Evolutionary conservation across 768 basidiomycete species (phyloP).

Genomic region (Mycena olivaceomarginata): DNA sequence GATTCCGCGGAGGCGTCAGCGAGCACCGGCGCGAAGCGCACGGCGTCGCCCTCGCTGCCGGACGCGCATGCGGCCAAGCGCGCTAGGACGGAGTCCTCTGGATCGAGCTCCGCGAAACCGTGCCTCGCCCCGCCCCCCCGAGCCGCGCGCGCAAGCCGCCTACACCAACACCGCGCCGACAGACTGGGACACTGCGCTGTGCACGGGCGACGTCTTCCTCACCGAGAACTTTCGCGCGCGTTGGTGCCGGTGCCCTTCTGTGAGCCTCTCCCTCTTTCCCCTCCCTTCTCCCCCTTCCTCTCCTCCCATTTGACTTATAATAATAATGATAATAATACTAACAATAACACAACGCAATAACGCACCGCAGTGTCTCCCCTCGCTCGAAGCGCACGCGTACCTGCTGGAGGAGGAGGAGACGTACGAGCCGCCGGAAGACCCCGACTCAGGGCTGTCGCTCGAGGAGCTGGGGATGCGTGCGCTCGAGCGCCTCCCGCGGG

Average conservation of each 20-base stretch:
- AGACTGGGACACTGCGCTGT: slow-evolving; percentile 57
- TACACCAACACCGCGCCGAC: slow-evolving; percentile 52
- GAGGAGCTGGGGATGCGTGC: slow-evolving; percentile 92
- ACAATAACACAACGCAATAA: not conserved
- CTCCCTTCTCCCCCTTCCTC: not conserved
- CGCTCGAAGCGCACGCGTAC: slow-evolving; percentile 72
- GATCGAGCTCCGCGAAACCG: slow-evolving; percentile 40
- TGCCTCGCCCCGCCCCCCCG: slow-evolving; percentile 77
- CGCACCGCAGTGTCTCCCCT: slow-evolving; percentile 73
- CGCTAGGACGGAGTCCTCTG: slow-evolving; percentile 22
- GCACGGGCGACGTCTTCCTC: slow-evolving; percentile 86
- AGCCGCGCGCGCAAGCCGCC: slow-evolving; percentile 67
- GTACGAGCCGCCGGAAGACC: slow-evolving; percentile 91
- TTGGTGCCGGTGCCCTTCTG: slow-evolving; percentile 87
- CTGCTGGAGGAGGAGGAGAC: slow-evolving; percentile 88
- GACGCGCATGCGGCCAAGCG: slow-evolving; percentile 63
- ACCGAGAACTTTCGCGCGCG: slow-evolving; percentile 82
- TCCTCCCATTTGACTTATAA: too few species aligned
- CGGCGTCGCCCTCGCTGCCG: slow-evolving; percentile 51
- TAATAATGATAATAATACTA: too few species aligned
- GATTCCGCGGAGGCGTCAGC: slow-evolving; percentile 40
- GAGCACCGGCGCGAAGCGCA: slow-evolving; percentile 67
- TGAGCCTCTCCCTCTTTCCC: slow-evolving; percentile 53
- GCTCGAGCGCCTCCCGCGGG: slow-evolving; percentile 82
- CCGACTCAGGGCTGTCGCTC: slow-evolving; percentile 88